These are phyloP conservation scores for Acacia acuminata DNA, from an alignment of 306 rosid genomes.

Conservation along the genomic window DNA sequence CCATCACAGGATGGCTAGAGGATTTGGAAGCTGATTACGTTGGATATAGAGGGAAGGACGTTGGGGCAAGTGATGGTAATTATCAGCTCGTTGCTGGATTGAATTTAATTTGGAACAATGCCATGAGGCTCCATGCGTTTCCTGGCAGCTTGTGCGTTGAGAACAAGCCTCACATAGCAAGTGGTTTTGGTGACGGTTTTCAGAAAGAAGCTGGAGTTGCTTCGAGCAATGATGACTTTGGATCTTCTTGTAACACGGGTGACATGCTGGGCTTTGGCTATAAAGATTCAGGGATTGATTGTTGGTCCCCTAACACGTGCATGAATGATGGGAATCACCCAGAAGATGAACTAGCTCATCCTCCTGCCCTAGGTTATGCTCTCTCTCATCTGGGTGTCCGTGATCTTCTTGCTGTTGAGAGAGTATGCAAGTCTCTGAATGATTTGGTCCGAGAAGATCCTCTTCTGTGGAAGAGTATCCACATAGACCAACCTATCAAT, in stretches of 20 bases:
- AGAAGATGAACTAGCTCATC: conserved; percentile 44
- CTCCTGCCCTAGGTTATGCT: conserved; percentile 48
- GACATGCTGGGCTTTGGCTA: not conserved
- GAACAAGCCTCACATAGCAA: conserved; percentile 21
- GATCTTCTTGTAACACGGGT: conserved; percentile 20
- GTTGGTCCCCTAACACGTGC: conserved; percentile 6
- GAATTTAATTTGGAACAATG: conserved; percentile 53
- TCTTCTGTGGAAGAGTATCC: conserved; percentile 74
- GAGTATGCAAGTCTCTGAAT: conserved; percentile 64
- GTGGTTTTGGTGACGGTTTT: conserved; percentile 32
- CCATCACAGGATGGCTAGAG: conserved; percentile 83
- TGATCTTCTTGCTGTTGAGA: conserved; percentile 56
- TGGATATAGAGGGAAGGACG: conserved; percentile 45
- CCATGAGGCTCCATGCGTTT: conserved; percentile 47
- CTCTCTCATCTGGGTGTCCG: conserved; percentile 51
- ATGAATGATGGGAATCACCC: conserved; percentile 26
- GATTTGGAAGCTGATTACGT: conserved; percentile 71
- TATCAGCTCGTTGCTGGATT: conserved; percentile 46
- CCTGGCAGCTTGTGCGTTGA: conserved; percentile 33
- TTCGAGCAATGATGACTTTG: conserved; percentile 25
- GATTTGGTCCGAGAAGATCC: conserved; percentile 62
- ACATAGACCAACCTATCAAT: conserved; percentile 72
- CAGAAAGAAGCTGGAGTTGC: conserved; percentile 27
- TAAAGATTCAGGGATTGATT: not conserved
- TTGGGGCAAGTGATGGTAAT: conserved; percentile 44